Conservation (phyloP, 371 early-diverging fungal species). For the Rhizopus microsporus region DNA sequence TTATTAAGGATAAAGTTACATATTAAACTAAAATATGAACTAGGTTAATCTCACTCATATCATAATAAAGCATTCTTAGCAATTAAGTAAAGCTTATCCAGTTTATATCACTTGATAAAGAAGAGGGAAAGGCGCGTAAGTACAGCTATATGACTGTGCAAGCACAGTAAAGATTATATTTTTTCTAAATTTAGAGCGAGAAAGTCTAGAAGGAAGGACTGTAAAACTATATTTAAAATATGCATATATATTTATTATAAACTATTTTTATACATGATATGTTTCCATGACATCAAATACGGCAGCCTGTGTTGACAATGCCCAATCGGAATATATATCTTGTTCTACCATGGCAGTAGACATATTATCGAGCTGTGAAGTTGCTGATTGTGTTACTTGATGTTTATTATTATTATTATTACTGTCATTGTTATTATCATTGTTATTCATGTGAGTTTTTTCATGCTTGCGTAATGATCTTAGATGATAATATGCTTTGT, state of each 20-base stretch:
- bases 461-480: conserved; percentile 73
- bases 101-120: too few species aligned
- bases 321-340: conserved; percentile 23
- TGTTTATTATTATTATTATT: background rate
- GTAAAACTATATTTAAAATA: background rate
- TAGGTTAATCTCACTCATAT: too few species aligned
- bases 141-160: too few species aligned
- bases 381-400: conserved; percentile 10
- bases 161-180: too few species aligned
- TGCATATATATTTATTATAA: background rate
- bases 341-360: conserved; percentile 2
- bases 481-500: conserved; percentile 71
- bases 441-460: conserved; percentile 35
- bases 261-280: background rate
- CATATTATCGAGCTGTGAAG: conserved; percentile 12
- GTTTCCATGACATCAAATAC: conserved; percentile 23
- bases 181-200: too few species aligned
- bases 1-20: too few species aligned
- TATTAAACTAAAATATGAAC: too few species aligned
- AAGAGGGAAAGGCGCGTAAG: too few species aligned
- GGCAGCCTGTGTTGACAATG: conserved; percentile 22
- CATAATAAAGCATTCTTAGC: too few species aligned
- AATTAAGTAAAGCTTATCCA: too few species aligned
- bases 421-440: background rate
- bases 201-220: too few species aligned